Percentiles rank a stretch among this genome's conserved stretches.
Evolutionary conservation across 2,329 filamentous ascomycete species (phyloP).

Genomic region (Drechslera avenae): DNA sequence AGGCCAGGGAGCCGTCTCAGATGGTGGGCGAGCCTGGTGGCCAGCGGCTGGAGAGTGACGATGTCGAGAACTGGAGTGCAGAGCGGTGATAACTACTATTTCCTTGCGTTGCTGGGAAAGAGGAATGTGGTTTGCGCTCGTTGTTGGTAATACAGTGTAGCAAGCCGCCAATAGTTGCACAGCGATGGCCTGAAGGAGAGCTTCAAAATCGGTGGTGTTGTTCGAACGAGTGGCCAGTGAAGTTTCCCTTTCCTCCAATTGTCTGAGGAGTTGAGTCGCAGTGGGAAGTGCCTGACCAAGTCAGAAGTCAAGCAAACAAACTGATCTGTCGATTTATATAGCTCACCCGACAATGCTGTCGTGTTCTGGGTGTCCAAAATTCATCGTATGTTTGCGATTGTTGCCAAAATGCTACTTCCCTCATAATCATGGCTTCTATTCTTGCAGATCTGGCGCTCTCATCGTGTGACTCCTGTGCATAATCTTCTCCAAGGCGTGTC

Average conservation of each 20-base stretch:
- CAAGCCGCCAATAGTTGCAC: constrained; percentile 34
- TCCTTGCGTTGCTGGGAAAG: constrained; percentile 15
- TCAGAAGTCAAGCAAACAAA: constrained; percentile 2
- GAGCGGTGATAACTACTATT: constrained; percentile 16
- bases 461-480: background rate
- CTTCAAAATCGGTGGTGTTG: constrained; percentile 13
- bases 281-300: constrained; percentile 7
- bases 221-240: background rate
- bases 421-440: constrained; percentile 19
- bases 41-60: constrained; percentile 33
- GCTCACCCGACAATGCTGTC: constrained; percentile 12
- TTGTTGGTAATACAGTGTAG: constrained; percentile 23
- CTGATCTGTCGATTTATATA: background rate
- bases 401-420: constrained; percentile 27
- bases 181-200: constrained; percentile 25
- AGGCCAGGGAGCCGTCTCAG: constrained; percentile 28
- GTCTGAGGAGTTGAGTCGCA: constrained; percentile 7
- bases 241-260: constrained; percentile 1
- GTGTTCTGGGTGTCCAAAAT: constrained; percentile 16
- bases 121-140: constrained; percentile 16
- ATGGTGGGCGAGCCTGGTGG: constrained; percentile 30
- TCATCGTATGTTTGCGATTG: constrained; percentile 20
- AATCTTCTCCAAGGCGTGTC: constrained; percentile 3
- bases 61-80: constrained; percentile 25
- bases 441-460: constrained; percentile 3